Evolutionary conservation across 495 filamentous ascomycete species (phyloP).

Genomic region (Tuber microsphaerosporum): DNA sequence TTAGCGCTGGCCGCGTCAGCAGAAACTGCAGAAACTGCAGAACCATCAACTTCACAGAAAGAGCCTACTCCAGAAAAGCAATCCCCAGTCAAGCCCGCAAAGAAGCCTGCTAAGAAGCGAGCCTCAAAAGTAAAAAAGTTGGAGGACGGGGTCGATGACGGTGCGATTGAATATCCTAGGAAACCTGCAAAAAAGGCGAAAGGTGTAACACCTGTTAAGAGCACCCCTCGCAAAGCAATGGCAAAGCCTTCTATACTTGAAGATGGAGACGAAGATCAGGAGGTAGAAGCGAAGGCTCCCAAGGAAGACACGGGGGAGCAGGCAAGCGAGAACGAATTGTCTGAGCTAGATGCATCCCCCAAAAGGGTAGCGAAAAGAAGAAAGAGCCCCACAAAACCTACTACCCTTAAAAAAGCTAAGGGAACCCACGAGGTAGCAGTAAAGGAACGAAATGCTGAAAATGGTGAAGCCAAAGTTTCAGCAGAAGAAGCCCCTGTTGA

Average conservation of each 20-base stretch:
- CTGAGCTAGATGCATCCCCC: constrained; percentile 22
- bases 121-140: constrained; percentile 8
- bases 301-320: not conserved
- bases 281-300: not conserved
- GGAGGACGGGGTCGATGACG: constrained; percentile 6
- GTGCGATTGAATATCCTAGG: constrained; percentile 13
- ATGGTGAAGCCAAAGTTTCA: constrained; percentile 38
- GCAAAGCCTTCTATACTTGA: constrained; percentile 24
- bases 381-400: constrained; percentile 5
- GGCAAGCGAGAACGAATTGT: constrained; percentile 29
- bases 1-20: not conserved
- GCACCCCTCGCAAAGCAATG: constrained; percentile 7
- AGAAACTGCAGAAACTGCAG: constrained; percentile 16
- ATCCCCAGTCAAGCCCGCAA: constrained; percentile 17
- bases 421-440: constrained; percentile 30
- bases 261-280: constrained; percentile 18
- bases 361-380: constrained; percentile 25
- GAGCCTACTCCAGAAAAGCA: constrained; percentile 23
- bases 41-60: constrained; percentile 8
- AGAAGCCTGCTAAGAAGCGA: constrained; percentile 35
- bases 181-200: constrained; percentile 8
- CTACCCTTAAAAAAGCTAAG: constrained; percentile 16
- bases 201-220: constrained; percentile 17
- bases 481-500: constrained; percentile 31
- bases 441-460: constrained; percentile 42